Evolutionary conservation across 371 early-diverging fungal species (phyloP).

Genomic region (Cokeromyces recurvatus): DNA sequence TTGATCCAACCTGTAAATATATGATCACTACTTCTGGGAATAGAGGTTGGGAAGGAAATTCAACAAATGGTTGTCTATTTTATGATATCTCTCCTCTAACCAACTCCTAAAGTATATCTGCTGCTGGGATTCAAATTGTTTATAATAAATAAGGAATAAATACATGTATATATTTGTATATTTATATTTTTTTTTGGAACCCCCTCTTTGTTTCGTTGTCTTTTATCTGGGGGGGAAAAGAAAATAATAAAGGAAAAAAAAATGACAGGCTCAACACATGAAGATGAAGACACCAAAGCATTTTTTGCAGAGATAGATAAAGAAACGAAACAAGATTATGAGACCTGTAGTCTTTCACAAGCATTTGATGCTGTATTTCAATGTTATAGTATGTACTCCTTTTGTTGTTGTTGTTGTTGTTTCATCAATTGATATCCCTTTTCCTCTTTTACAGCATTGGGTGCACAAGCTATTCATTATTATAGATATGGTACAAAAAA

Average conservation of each 20-base stretch:
- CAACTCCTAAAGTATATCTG: too few relatives aligned
- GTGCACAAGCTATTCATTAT: constrained; percentile 39
- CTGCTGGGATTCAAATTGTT: too few relatives aligned
- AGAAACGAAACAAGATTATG: constrained; percentile 26
- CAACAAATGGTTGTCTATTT: constrained; percentile 78
- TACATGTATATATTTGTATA: too few relatives aligned
- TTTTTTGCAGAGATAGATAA: constrained; percentile 38
- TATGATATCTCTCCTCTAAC: constrained; percentile 68
- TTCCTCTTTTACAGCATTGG: constrained; percentile 24
- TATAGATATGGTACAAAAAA: constrained; percentile 45
- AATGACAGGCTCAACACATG: constrained; percentile 9
- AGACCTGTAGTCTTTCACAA: constrained; percentile 33
- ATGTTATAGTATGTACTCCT: constrained; percentile 33
- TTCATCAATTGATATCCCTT: background rate
- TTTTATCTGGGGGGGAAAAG: too few relatives aligned
- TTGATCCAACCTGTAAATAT: constrained; percentile 71
- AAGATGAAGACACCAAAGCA: constrained; percentile 30
- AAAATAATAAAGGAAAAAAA: too few relatives aligned
- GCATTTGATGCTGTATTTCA: constrained; percentile 38
- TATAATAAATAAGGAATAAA: too few relatives aligned
- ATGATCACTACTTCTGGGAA: constrained; percentile 89
- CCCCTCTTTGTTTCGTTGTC: too few relatives aligned
- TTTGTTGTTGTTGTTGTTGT: background rate
- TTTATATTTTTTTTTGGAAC: too few relatives aligned
- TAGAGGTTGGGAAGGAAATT: constrained; percentile 88